Base-by-base conservation (phyloP, 1,139 yeast species). In the Protomyces arabidopsidicola region DNA sequence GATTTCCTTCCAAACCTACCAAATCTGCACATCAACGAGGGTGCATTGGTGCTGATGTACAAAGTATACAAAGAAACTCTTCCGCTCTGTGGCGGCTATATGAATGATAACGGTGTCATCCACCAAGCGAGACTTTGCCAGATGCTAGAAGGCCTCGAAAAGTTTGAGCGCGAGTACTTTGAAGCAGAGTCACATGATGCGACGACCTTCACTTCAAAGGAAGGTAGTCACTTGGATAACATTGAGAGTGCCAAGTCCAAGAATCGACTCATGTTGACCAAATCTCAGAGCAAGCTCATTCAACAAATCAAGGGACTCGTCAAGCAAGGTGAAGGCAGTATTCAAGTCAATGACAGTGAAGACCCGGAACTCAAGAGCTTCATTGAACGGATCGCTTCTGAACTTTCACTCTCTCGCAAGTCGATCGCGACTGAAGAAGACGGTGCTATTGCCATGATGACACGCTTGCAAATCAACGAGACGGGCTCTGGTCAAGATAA, bases 1-100 rank as follows among this genome's bases (percentile, higher is more conserved):
- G 99, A 95, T 81, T 95, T 95, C 84, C 82, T 95, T 72, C 98
- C 99, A n/a, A 90, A 93, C 73, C 81, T 95, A 71, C 98, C 99
- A 1, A 96, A 91, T 74, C 79, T 95, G 71, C 90, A 89, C 74
- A 83, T 95, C 70, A 91, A 90, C 73, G 93, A 91, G 71, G 98
- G 98, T 70, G 98, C 98, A 0, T 87, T 95, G 77, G 97, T 98
- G 14, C 82, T 90, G 51, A 81, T 95, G 71, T 79, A 93, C 70
- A 88, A 86, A 68, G 87, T 97, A 14, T 93, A 95, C 77, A 93
- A 90, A 73, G 86, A 86, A 71, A 84, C 91, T 24, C 79, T 93
- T 72, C 81, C 82, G 69, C 82, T 82, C 67, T 78, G 85, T 65
- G 96, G 89, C 73, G 97, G 96, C 9, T 93, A 95, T 71, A 80